Base-by-base conservation (phyloP, 495 filamentous ascomycete genomes). In the Podospora anserina region DNA sequence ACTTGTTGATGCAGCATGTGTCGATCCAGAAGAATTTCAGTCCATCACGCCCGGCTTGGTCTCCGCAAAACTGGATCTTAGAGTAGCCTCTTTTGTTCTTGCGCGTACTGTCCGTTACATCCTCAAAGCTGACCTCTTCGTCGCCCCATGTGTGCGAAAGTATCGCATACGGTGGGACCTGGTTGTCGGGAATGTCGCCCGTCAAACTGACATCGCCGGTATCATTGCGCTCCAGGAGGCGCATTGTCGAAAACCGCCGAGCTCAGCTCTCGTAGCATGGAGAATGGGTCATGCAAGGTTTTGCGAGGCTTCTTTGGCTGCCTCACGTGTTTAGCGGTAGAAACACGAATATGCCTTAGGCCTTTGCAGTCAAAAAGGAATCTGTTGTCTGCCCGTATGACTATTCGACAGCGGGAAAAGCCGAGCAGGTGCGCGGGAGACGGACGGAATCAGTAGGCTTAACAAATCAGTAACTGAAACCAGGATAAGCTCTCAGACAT, bases 1-100 rank as follows among this genome's bases (percentile, higher is more conserved):
- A 70, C 18, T 81, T 81, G 61, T 82, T 73, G 66, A 81, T 82
- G 55, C 79, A 81, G 60, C 79, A 80, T 13, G 78, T 80, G 44
- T 82, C 79, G 7, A 82, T 70, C 79, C 79, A 82, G 30, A 72
- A 74, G 73, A 75, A 80, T 53, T 71, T 9, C 9, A 73, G 63
- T 0, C 64, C 67, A 56, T 79, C 65, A 0, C 55, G 32, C 0
- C 53, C 60, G 0, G 78, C 77, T 23, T 71, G 74, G 3, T 71
- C 64, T 65, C 77, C 79, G 61, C 74, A 74, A 18, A 68, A 66
- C 16, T 59, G 53, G 44, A 82, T 78, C 63, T 82, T 63, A 11
- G 28, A 55, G 30, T 66, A 61, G 56, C 65, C 65, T 1, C 18
- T 15, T 19, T 65, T 65, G 5, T 65, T 58, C 53, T 65, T 65